Percentiles rank a stretch among this genome's conserved stretches.
Evolutionary conservation across 1,139 yeast genomes (phyloP).

Genomic region (Suhomyces wounanorum): DNA sequence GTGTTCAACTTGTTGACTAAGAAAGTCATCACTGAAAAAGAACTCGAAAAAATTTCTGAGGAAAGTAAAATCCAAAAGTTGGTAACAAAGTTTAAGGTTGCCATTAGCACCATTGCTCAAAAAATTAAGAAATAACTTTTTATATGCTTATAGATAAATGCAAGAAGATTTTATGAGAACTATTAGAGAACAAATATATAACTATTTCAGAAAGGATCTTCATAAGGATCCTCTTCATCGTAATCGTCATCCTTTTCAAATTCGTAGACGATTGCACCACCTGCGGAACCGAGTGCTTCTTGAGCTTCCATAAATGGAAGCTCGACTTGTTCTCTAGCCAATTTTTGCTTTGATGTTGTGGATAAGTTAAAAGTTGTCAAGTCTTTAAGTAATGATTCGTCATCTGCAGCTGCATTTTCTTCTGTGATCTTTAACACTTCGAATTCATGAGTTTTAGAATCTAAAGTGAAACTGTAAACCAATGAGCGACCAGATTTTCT

Average conservation of each 20-base stretch:
- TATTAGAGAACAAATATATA: background rate
- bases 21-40: constrained; percentile 74
- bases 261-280: constrained; percentile 90
- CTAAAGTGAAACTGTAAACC: constrained; percentile 54
- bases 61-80: constrained; percentile 27
- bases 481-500: constrained; percentile 84
- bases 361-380: constrained; percentile 86
- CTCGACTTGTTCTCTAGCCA: constrained; percentile 82
- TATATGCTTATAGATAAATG: background rate
- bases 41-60: constrained; percentile 51
- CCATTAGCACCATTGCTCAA: constrained; percentile 12
- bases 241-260: constrained; percentile 85
- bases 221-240: constrained; percentile 97
- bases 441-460: constrained; percentile 53
- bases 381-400: constrained; percentile 56
- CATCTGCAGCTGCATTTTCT: constrained; percentile 24
- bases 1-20: constrained; percentile 77
- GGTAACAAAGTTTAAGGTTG: constrained; percentile 18
- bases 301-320: constrained; percentile 91
- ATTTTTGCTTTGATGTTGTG: constrained; percentile 71
- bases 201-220: constrained; percentile 73
- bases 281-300: constrained; percentile 66
- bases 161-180: background rate
- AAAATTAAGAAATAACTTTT: constrained; percentile 5
- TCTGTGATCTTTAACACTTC: constrained; percentile 34